Base-by-base conservation (phyloP, 2,329 filamentous ascomycete species). In the Scytalidium sp. region DNA sequence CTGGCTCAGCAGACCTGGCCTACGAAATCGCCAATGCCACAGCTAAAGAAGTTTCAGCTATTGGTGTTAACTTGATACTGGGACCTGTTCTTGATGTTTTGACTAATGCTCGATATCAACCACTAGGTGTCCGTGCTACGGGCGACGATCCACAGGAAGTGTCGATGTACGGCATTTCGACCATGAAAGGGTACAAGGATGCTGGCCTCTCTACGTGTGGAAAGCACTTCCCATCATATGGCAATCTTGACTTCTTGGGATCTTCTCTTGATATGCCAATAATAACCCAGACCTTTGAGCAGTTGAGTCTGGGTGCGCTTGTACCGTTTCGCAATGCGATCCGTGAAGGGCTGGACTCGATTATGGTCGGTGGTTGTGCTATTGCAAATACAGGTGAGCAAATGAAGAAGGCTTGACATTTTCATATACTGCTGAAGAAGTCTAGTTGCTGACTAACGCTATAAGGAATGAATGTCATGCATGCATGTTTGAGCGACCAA, bases 151-250 rank as follows among this genome's bases (percentile, higher is more conserved):
- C 94, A 1, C 91, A 96, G 61, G 90, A 97, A 71, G 93, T 95
- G 1, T 96, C 92, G 0, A 87, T 91, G 51, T 97, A 93, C 70
- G 90, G 90, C 44, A 89, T 95, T 43, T 89, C 92, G 20, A 90
- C 88, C 51, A 88, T 97, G 73, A 92, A 88, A 64, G 94, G 94
- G 41, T 96, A 95, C 68, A 91, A 93, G 60, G 90, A 96, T 66
- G 92, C 89, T 10, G 92, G 93, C 0, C 72, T 97, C 42, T 89
- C 86, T 2, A 95, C 90, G 0, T 91, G 94, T 63, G 93, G 93
- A 50, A 97, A 97, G 67, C 93, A 97, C 67, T 97, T 97, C 60
- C 93, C 93, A 3, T 96, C 91, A 0, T 97, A 97, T 63, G 93
- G 93, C 25, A 97, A 96, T 61, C 75, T 97, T 17, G 92, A 97